Base-by-base conservation (phyloP, 345 rosid species). In the Citrus unshiu region DNA sequence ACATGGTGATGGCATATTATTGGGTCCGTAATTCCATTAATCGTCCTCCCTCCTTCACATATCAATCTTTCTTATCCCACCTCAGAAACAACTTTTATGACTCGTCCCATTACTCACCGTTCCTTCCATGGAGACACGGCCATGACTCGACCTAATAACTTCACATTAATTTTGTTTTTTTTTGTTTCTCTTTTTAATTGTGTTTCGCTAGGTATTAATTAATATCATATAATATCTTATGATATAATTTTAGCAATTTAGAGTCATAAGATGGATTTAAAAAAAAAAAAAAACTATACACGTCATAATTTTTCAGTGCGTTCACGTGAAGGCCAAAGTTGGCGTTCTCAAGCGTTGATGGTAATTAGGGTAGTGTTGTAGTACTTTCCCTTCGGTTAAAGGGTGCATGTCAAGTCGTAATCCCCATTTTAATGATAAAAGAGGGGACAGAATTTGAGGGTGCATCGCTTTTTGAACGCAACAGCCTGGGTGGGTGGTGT, bases 371-470 rank as follows among this genome's bases (percentile, higher is more conserved):
- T 46, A 3, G 56, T 43, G 1, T 46, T 46, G 51, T 13, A 46
- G 51, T 46, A 4, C 58, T 60, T 60, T 40, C 5, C 9, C 9
- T 35, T 34, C 16, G 30, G 27, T 60, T 39, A 39, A 27, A 18
- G 68, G 58, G 18, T n/a, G 30, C 18, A n/a, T 39, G 61, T 71
- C 21, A 51, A 74, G 62, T 37, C 68, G 37, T 24, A 40, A 39
- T 62, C 68, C 25, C 37, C 68, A 43, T 32, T 66, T 54, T 16
- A 34, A 43, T 66, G 70, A 75, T 65, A 49, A 54, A 54, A 9
- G 64, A 66, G 19, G 34, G 8, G 65, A 66, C 79, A 56, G 56
- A 66, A 54, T 30, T 66, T 8, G 24, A 35, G 79, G 79, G 65
- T 34, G 35, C 72, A 56, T 76, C 35, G 3, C 21, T 16, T 34